Percentiles rank a stretch among this genome's conserved stretches.
These are phyloP conservation scores for Solanum acaule DNA, from an alignment of 257 asterid genomes.

Conservation along the genomic window DNA sequence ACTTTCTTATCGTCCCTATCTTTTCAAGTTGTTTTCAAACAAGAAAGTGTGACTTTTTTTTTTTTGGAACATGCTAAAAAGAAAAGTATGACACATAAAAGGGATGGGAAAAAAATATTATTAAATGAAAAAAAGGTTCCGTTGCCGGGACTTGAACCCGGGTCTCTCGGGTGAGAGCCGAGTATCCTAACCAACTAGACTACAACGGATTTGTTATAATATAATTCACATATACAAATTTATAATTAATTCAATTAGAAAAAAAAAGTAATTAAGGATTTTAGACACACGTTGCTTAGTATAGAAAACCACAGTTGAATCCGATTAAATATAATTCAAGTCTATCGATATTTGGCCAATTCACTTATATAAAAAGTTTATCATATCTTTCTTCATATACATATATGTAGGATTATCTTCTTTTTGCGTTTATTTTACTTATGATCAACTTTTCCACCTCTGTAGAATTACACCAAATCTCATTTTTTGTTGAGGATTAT, in stretches of 20 bases:
- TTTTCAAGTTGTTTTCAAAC: background rate
- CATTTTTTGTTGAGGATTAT: background rate
- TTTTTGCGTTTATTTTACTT: no score
- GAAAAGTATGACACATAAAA: no score
- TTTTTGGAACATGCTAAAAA: no score
- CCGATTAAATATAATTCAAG: background rate
- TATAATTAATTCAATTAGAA: background rate
- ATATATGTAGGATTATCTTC: no score
- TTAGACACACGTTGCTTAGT: background rate
- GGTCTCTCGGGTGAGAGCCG: constrained; percentile 99
- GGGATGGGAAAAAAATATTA: no score
- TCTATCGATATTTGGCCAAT: rapidly evolving
- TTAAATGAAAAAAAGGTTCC: background rate
- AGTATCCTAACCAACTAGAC: constrained; percentile 98
- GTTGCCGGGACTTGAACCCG: constrained; percentile 94
- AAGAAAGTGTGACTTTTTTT: no score
- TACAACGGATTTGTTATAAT: constrained; percentile 49
- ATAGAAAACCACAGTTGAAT: background rate
- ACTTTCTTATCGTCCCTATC: background rate
- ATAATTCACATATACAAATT: no score
- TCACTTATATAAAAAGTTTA: no score
- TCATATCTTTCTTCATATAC: no score
- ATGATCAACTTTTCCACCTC: no score
- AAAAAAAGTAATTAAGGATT: background rate
- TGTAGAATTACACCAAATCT: background rate